Conservation (phyloP, 2,329 filamentous ascomycete genomes). For the Drechslerella dactyloides region DNA sequence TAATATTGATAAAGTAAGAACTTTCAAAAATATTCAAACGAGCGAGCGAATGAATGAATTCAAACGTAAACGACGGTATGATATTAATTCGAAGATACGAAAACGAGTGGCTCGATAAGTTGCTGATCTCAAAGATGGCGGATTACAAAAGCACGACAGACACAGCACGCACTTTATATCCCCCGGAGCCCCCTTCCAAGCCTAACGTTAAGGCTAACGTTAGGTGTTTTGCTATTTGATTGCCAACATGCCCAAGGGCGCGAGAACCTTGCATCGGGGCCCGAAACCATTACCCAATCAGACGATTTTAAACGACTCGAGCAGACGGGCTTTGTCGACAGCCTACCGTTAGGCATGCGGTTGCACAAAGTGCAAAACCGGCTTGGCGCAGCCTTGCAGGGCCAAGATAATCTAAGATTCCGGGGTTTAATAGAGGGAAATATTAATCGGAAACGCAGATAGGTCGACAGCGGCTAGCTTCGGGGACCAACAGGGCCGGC, state of each 20-base stretch:
- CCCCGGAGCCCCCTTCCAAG: background rate
- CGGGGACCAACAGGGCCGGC: no score
- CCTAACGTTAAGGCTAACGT: background rate
- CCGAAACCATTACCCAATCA: no score
- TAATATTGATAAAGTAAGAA: background rate
- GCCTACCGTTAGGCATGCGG: background rate
- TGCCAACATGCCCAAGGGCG: background rate
- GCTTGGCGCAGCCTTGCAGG: background rate
- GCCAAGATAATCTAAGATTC: background rate
- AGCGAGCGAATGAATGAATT: background rate
- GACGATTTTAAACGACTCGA: background rate
- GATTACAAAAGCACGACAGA: background rate
- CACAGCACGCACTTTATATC: background rate
- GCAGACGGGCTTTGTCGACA: background rate
- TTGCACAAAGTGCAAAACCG: conserved; percentile 5
- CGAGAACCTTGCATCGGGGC: background rate
- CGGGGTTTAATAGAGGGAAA: background rate
- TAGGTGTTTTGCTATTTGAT: background rate
- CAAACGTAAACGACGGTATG: background rate
- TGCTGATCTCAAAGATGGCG: background rate
- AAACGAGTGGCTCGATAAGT: background rate
- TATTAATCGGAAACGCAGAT: background rate
- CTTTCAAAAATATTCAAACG: background rate
- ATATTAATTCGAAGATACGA: conserved; percentile 3
- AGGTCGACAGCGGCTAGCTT: no score